Conservation (phyloP, 73 alveolate species). For the Tetrahymena borealis region DNA sequence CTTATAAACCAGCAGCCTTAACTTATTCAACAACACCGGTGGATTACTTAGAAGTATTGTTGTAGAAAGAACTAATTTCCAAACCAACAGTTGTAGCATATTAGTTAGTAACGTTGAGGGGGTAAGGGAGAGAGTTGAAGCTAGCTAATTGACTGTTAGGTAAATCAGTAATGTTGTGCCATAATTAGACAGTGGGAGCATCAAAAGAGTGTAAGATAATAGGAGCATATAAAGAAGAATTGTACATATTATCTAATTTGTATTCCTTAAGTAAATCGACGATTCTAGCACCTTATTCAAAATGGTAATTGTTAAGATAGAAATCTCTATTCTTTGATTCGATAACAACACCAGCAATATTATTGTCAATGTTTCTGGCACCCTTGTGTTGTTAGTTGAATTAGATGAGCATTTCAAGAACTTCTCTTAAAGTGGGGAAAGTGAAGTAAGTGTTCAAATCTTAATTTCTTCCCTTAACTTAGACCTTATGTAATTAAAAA, state of each 20-base stretch:
- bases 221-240: not conserved
- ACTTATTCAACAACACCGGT: not conserved
- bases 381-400: constrained; percentile 1
- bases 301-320: constrained; percentile 2
- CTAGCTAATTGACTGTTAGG: not conserved
- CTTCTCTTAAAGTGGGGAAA: constrained; percentile 23
- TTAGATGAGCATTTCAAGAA: constrained; percentile 5
- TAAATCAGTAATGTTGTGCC: not conserved
- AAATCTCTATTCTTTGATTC: constrained; percentile 36
- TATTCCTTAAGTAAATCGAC: constrained; percentile 7
- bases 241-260: constrained; percentile 8
- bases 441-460: constrained; percentile 8
- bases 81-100: not conserved
- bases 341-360: constrained; percentile 25
- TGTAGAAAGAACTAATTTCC: not conserved
- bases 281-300: constrained; percentile 12
- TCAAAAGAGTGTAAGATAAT: not conserved
- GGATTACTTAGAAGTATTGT: not conserved
- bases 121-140: not conserved
- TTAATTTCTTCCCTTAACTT: constrained; percentile 12
- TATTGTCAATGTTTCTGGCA: not conserved
- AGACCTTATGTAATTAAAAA: not conserved
- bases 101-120: not conserved
- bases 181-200: not conserved
- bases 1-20: not conserved